phyloP scores from a whole-genome alignment of 2,329 filamentous ascomycete genomes.

The Neoarthrinium moseri region DNA sequence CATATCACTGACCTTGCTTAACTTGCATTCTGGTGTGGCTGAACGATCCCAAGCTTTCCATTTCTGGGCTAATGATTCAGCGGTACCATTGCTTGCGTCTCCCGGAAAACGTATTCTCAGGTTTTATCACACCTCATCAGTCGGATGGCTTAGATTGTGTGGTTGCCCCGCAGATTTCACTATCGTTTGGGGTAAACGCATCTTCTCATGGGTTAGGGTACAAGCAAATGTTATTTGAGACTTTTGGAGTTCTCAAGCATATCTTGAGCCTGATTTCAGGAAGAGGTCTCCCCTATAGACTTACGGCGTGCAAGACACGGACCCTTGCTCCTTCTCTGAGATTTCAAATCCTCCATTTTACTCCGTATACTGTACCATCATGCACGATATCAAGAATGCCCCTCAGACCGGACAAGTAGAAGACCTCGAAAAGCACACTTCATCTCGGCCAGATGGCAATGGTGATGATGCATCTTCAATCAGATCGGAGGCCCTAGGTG shows the following conservation, averaged over 20 bases:
- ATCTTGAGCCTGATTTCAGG: no score
- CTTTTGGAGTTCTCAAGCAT: no score
- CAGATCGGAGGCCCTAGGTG: slow-evolving; percentile 30
- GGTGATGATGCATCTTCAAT: slow-evolving; percentile 29
- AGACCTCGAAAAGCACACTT: slow-evolving; percentile 14
- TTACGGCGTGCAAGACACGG: no score
- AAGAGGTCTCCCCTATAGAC: no score
- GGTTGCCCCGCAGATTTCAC: not conserved
- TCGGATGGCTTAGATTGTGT: not conserved
- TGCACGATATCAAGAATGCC: not conserved
- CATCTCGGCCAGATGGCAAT: slow-evolving; percentile 46
- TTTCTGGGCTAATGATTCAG: slow-evolving; percentile 7
- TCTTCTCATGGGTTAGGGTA: no score
- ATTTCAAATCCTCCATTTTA: not conserved
- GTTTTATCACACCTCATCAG: not conserved
- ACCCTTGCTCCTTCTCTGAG: not conserved
- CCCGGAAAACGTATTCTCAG: slow-evolving; percentile 5
- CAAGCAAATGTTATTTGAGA: no score
- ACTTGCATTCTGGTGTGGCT: no score
- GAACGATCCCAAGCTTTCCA: no score
- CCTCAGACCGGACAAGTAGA: not conserved
- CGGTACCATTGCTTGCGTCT: not conserved
- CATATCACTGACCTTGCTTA: no score
- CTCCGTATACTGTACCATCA: no score
- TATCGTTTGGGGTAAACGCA: no score